These are phyloP conservation scores for Xanthoconium separans DNA, from an alignment of 1,284 basidiomycete species.

Conservation along the genomic window DNA sequence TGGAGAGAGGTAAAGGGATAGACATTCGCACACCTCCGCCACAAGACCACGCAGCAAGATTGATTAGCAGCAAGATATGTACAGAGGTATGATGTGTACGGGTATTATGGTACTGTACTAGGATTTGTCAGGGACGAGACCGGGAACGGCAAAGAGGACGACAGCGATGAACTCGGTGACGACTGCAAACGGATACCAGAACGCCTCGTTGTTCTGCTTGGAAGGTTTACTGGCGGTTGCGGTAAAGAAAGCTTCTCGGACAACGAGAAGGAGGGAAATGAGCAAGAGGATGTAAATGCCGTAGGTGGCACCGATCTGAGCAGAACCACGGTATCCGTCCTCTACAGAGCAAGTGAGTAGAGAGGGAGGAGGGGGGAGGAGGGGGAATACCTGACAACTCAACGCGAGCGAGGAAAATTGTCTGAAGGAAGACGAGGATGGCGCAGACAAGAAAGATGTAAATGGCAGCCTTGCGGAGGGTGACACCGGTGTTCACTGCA, in stretches of 20 bases:
- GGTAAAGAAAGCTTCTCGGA: slow-evolving; percentile 41
- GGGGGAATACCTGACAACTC: slow-evolving; percentile 21
- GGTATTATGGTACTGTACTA: background rate
- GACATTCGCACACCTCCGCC: slow-evolving; percentile 26
- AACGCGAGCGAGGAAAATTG: slow-evolving; percentile 27
- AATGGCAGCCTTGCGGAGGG: slow-evolving; percentile 37
- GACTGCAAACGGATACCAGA: slow-evolving; percentile 50
- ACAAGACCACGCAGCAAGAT: slow-evolving; percentile 11
- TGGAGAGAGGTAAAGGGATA: slow-evolving; percentile 7
- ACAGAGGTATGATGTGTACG: background rate
- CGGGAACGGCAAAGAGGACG: slow-evolving; percentile 39
- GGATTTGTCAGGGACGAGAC: slow-evolving; percentile 32
- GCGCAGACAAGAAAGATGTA: slow-evolving; percentile 47
- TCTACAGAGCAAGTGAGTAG: slow-evolving; percentile 6
- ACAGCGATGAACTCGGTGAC: slow-evolving; percentile 45
- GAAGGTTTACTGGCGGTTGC: slow-evolving; percentile 33
- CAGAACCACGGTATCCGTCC: slow-evolving; percentile 17
- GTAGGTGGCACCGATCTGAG: slow-evolving; percentile 30
- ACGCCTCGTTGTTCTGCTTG: slow-evolving; percentile 41
- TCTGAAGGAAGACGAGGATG: slow-evolving; percentile 35
- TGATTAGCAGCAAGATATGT: slow-evolving; percentile 1
- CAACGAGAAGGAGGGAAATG: slow-evolving; percentile 40
- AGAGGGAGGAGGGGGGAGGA: background rate
- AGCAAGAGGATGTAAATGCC: slow-evolving; percentile 36
- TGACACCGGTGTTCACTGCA: slow-evolving; percentile 14